Conservation (phyloP, 2,329 filamentous ascomycete species). For the Colletotrichum gigasporum region DNA sequence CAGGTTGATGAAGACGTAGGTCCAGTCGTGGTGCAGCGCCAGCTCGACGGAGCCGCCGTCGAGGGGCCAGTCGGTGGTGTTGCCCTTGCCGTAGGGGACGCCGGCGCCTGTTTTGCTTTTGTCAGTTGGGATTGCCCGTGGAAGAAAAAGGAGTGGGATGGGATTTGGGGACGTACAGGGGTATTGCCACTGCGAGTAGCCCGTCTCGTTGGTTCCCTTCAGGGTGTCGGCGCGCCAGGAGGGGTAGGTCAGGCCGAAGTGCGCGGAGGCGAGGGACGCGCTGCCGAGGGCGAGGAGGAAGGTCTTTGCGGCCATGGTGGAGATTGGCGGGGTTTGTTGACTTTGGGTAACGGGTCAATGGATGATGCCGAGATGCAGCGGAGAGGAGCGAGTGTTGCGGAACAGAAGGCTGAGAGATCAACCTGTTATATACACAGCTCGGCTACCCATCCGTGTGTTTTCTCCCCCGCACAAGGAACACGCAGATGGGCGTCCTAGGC, state of each 20-base stretch:
- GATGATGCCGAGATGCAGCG: neutral
- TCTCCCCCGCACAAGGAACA: too few relatives aligned
- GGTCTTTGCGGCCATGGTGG: constrained; percentile 43
- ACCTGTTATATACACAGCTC: too few relatives aligned
- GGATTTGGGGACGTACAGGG: constrained; percentile 54
- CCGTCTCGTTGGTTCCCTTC: constrained; percentile 42
- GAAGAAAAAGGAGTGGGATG: neutral
- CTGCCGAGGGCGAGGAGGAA: constrained; percentile 45
- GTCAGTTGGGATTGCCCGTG: neutral
- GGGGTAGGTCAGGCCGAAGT: constrained; percentile 60
- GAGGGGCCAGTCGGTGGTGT: constrained; percentile 64
- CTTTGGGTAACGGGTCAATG: neutral
- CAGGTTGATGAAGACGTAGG: constrained; percentile 64
- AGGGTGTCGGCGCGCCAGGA: constrained; percentile 60
- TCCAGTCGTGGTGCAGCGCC: constrained; percentile 61
- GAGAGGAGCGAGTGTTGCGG: neutral
- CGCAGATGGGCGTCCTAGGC: too few relatives aligned
- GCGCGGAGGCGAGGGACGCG: constrained; percentile 51
- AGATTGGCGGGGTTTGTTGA: neutral
- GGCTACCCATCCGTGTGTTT: too few relatives aligned
- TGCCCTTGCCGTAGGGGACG: constrained; percentile 53
- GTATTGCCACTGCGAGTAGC: constrained; percentile 59
- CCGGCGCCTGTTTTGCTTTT: constrained; percentile 51
- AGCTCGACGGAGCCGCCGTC: constrained; percentile 57
- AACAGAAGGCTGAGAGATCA: too few relatives aligned